Base-by-base conservation (phyloP, 2,329 filamentous ascomycete species). In the Botrytis squamosa region DNA sequence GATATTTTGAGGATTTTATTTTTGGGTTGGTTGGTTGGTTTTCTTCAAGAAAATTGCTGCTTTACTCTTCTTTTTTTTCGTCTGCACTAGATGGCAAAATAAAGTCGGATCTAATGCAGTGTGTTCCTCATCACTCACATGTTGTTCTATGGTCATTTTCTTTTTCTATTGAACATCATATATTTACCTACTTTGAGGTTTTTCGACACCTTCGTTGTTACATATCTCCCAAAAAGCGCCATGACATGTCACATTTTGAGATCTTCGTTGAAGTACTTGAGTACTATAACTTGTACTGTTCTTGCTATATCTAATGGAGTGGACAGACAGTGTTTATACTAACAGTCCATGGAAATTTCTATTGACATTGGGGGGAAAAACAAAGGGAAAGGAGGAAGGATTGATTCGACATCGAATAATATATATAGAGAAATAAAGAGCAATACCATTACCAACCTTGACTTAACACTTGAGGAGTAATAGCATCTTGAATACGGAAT, bases 41-140 rank as follows among this genome's bases (percentile, higher is more conserved):
- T 75, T 62, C 75, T 73, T 68, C 73, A 74, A 76, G 76, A 75
- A 74, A 75, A 75, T 74, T 76, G 71, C 74, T 78, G 73, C 71
- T 79, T 78, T 80, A 74, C 75, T 75, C 75, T 74, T 70, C 71
- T 78, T 78, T 72, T 77, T 77, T 77, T 72, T 75, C 73, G 73
- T 74, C 77, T 80, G 78, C 78, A 78, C 74, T 80, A 81, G 79
- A 80, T 78, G 78, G 78, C 77, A 80, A 80, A 79, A 79, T 77
- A 78, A 57, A 80, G 79, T 79, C 78, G 75, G 78, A 79, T 77
- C 75, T 77, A 77, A 75, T 79, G 77, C 77, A 76, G 78, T 78
- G 59, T 78, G 38, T 75, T 77, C 74, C 74, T 76, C 60, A 40
- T 63, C 60, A 40, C 60, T 63, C 77, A 75, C 77, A 75, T 78